phyloP scores from a whole-genome alignment of 371 early-diverging fungal species.

The Fennellomyces sp. region DNA sequence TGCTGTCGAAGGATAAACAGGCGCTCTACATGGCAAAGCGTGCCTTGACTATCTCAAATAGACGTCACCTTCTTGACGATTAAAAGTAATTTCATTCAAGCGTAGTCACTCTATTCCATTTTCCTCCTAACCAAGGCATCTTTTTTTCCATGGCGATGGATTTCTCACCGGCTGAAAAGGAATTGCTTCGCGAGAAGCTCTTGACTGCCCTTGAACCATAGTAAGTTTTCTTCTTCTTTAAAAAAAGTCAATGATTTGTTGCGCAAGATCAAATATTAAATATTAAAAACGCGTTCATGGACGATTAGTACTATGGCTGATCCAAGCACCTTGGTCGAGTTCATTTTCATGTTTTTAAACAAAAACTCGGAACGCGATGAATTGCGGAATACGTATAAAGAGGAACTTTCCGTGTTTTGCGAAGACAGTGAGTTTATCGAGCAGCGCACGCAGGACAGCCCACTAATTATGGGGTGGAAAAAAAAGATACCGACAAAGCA shows the following conservation, averaged over 20 bases:
- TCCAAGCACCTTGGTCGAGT: slow-evolving; percentile 72
- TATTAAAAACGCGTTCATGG: too few relatives aligned
- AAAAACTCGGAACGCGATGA: slow-evolving; percentile 56
- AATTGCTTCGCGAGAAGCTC: not conserved
- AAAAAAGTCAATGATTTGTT: too few relatives aligned
- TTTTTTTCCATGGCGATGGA: not conserved
- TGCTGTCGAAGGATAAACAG: too few relatives aligned
- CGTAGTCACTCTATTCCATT: not conserved
- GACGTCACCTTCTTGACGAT: too few relatives aligned
- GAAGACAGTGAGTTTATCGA: slow-evolving; percentile 40
- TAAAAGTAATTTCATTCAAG: not conserved
- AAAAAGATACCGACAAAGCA: slow-evolving; percentile 73
- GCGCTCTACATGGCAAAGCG: too few relatives aligned
- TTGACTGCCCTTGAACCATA: not conserved
- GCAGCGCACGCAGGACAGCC: not conserved
- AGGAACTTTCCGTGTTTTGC: slow-evolving; percentile 50
- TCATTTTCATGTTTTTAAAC: slow-evolving; percentile 71
- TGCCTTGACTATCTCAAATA: too few relatives aligned
- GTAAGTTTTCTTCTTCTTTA: not conserved
- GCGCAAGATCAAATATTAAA: too few relatives aligned
- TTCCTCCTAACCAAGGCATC: not conserved
- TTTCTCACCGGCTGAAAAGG: not conserved
- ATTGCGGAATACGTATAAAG: slow-evolving; percentile 26
- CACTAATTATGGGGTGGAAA: too few relatives aligned
- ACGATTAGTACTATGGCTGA: slow-evolving; percentile 83